phyloP scores from a whole-genome alignment of 257 asterid species.

The Solanum sejunctum region DNA sequence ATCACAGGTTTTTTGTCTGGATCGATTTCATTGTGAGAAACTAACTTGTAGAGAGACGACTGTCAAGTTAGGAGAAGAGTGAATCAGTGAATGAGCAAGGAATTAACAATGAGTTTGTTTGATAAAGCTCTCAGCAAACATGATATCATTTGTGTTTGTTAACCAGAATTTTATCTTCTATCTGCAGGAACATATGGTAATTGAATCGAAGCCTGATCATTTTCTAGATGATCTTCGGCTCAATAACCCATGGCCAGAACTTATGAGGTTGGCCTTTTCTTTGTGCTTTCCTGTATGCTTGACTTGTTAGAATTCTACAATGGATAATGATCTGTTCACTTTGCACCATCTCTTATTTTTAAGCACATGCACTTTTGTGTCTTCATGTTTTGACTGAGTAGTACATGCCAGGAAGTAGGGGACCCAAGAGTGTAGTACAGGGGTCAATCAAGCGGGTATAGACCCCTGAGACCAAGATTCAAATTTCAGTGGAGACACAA shows the following conservation, averaged over 20 bases:
- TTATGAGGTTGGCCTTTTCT: conserved; percentile 45
- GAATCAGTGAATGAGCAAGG: background rate
- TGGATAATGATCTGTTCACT: background rate
- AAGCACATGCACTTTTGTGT: background rate
- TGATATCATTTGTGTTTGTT: background rate
- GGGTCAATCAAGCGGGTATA: background rate
- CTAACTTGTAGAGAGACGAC: background rate
- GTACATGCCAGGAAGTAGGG: background rate
- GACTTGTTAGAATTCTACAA: background rate
- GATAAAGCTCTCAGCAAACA: background rate
- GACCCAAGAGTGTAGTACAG: background rate
- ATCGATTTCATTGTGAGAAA: background rate
- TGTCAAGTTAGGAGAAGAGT: background rate
- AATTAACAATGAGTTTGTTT: background rate
- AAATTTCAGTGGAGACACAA: background rate
- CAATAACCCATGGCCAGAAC: conserved; percentile 95
- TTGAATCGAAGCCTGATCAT: conserved; percentile 96
- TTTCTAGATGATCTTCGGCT: conserved; percentile 88
- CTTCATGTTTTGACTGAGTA: background rate
- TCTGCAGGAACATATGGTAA: conserved; percentile 83
- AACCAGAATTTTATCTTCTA: conserved; percentile 6
- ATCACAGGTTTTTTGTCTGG: background rate
- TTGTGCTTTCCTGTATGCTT: background rate
- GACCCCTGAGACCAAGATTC: background rate
- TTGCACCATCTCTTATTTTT: background rate